These are phyloP conservation scores for Gryganskiella cystojenkinii DNA, from an alignment of 192 early-diverging fungal genomes.

Conservation along the genomic window DNA sequence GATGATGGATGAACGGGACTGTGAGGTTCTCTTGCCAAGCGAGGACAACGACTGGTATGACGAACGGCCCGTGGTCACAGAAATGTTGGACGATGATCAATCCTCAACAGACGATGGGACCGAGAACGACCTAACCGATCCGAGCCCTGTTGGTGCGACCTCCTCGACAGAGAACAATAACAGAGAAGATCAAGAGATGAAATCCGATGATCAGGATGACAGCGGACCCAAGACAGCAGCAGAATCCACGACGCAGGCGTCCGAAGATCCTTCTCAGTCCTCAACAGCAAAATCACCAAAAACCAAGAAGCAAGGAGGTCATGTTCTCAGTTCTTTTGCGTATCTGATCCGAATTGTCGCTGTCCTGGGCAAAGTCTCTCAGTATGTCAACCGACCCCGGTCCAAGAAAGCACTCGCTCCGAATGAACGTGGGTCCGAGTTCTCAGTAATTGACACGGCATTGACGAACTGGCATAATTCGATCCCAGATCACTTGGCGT, in stretches of 20 bases:
- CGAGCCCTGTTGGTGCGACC: neutral
- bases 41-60: constrained; percentile 58
- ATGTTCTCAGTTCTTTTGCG: constrained; percentile 47
- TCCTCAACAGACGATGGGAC: constrained; percentile 33
- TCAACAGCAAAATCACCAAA: neutral
- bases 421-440: constrained; percentile 58
- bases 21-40: constrained; percentile 60
- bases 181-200: neutral
- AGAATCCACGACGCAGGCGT: constrained; percentile 3
- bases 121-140: constrained; percentile 21
- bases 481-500: constrained; percentile 40
- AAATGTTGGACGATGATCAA: constrained; percentile 40
- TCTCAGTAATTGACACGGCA: constrained; percentile 47
- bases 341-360: constrained; percentile 53
- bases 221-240: neutral
- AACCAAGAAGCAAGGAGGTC: constrained; percentile 27
- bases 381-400: constrained; percentile 57
- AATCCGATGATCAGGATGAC: neutral
- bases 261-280: neutral
- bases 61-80: constrained; percentile 44
- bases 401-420: constrained; percentile 44
- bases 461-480: constrained; percentile 53
- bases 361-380: constrained; percentile 56
- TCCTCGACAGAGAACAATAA: neutral
- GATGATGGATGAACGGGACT: constrained; percentile 59